A percentile compares a stretch with the other conserved stretches of the same genome.
Evolutionary conservation across 768 basidiomycete genomes (phyloP).

Genomic region (Artomyces pyxidatus): DNA sequence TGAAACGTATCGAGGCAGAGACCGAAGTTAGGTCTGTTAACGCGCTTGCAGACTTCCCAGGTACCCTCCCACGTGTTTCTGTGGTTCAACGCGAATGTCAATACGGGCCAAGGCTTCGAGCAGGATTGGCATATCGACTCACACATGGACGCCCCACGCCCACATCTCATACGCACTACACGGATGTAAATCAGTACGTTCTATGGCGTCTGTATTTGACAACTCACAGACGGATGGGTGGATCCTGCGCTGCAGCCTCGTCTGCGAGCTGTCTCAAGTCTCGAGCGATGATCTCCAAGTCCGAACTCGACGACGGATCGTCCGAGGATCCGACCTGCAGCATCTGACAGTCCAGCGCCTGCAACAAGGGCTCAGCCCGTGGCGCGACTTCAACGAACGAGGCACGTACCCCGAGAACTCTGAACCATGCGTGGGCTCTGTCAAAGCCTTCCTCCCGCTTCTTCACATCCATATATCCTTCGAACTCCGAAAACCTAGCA

Average conservation of each 20-base stretch:
- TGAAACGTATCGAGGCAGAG: conserved; percentile 27
- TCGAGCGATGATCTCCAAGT: conserved; percentile 22
- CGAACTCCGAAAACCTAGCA: conserved; percentile 20
- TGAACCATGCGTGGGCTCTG: conserved; percentile 21
- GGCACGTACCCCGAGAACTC: conserved; percentile 6
- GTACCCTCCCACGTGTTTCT: conserved; percentile 25
- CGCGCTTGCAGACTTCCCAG: conserved; percentile 24
- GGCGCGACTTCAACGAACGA: no score
- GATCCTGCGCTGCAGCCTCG: conserved; percentile 19
- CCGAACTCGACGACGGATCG: conserved; percentile 16
- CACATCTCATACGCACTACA: conserved; percentile 26
- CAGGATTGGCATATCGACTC: no score
- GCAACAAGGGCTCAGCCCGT: no score
- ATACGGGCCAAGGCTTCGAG: no score
- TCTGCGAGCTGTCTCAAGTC: conserved; percentile 22
- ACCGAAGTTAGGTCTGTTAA: conserved; percentile 23
- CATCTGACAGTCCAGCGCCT: conserved; percentile 22
- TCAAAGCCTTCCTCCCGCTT: conserved; percentile 14
- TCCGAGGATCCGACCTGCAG: conserved; percentile 24
- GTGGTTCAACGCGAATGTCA: background rate
- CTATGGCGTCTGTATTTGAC: no score
- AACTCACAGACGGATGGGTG: conserved; percentile 21
- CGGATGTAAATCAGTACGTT: background rate
- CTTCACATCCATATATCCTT: conserved; percentile 19
- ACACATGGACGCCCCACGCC: conserved; percentile 26